Base-by-base conservation (phyloP, 805 yeast genomes). In the Jamesozyma rosinii region DNA sequence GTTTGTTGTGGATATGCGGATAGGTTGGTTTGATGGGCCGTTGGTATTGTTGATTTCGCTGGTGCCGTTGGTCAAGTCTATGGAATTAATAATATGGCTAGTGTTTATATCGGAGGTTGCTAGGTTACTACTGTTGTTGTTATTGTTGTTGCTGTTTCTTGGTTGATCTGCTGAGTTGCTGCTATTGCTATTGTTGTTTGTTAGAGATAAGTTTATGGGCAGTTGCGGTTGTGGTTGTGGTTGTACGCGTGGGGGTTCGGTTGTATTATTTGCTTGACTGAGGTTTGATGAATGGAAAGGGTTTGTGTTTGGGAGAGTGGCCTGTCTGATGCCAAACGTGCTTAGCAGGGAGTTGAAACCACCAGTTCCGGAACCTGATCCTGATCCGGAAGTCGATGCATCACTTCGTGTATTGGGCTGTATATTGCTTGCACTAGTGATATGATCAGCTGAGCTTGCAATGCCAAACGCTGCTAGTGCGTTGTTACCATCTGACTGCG, bases 291-390 rank as follows among this genome's bases (percentile, higher is more conserved):
- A 40, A 36, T 40, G 37, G 30, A 26, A 29, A 5, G 43, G 35
- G 24, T 26, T 34, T 19, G 22, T 41, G 18, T 39, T 32, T 35
- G 35, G 35, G 44, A 31, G 33, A 31, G 15, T 30, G 19, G 18
- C 33, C 26, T 41, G 59, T 40, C 63, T 55, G 18, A 58, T 55
- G 4, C 64, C 64, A 44, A 59, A 57, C 5, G 59, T 51, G 41
- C 50, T 57, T 37, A 58, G 41, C 20, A 58, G 39, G 19, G 57
- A 51, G 31, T 52, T 55, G 37, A 58, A 49, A 21, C 61, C 56
- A 2, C 62, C 53, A 15, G 24, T 31, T 11, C 10, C 29, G 10
- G 29, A 11, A 8, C 10, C 29, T 11, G 29, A 11, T 24, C 10
- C 29, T 24, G 29, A 11, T 24, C 10, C 10, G 11, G 29, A 11